A percentile compares a stretch with the other conserved stretches of the same genome.
phyloP scores from a whole-genome alignment of 2,329 filamentous ascomycete genomes.

The Microsporum ferrugineum region DNA sequence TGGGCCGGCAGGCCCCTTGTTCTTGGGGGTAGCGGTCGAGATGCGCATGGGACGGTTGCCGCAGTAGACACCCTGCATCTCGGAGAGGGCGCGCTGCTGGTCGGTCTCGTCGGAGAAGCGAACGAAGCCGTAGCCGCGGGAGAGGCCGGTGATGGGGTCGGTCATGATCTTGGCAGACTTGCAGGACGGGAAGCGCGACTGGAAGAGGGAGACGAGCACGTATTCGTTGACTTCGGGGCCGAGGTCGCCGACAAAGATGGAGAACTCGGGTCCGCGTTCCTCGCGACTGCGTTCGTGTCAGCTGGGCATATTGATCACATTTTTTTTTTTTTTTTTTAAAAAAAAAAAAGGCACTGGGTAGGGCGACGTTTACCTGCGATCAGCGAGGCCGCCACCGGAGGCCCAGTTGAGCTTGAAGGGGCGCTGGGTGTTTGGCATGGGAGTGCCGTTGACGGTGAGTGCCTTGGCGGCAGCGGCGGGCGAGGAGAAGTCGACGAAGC shows the following conservation, averaged over 20 bases:
- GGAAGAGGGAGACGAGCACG: slow-evolving; percentile 92
- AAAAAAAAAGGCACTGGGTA: background rate
- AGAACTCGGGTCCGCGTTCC: slow-evolving; percentile 90
- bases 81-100: slow-evolving; percentile 85
- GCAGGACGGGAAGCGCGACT: slow-evolving; percentile 90
- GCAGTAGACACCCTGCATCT: slow-evolving; percentile 99
- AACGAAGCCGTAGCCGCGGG: slow-evolving; percentile 93
- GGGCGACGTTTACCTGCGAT: slow-evolving; percentile 56
- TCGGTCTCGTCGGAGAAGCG: slow-evolving; percentile 92
- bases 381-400: slow-evolving; percentile 85
- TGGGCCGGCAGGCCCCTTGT: slow-evolving; percentile 44
- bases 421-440: slow-evolving; percentile 82
- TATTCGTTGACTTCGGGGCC: slow-evolving; percentile 98
- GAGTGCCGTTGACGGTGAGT: slow-evolving; percentile 71
- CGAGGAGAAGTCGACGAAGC: slow-evolving; percentile 85
- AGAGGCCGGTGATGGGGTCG: slow-evolving; percentile 94
- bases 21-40: slow-evolving; percentile 95
- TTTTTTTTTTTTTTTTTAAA: background rate
- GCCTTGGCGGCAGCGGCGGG: slow-evolving; percentile 84
- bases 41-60: slow-evolving; percentile 98
- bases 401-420: slow-evolving; percentile 99
- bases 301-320: background rate
- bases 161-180: slow-evolving; percentile 99
- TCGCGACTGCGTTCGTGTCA: slow-evolving; percentile 47
- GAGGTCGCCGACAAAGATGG: slow-evolving; percentile 95